phyloP scores from a whole-genome alignment of 2,329 filamentous ascomycete species.

The Neopestalotiopsis rosae region DNA sequence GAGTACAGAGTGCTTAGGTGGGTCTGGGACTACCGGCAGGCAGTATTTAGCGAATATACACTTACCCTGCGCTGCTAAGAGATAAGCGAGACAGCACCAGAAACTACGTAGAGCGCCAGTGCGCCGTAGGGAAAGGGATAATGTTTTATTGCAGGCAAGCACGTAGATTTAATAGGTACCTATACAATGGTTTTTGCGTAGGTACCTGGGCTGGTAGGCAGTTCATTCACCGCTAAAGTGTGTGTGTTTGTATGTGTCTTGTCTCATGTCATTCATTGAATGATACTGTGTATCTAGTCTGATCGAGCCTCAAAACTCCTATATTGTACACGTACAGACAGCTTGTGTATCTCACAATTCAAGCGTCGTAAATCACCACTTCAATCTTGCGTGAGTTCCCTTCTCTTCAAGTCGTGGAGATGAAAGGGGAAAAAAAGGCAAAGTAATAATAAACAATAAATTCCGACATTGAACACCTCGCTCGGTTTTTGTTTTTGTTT shows the following conservation, averaged over 20 bases:
- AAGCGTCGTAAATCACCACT: not conserved
- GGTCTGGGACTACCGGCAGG: not conserved
- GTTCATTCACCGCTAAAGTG: not conserved
- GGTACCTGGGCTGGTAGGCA: too few relatives aligned
- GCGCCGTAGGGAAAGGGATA: not conserved
- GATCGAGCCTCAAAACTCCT: not conserved
- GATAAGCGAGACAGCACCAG: not conserved
- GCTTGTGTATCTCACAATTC: not conserved
- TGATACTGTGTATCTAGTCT: not conserved
- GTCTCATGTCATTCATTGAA: not conserved
- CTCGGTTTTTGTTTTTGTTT: not conserved
- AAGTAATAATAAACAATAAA: not conserved
- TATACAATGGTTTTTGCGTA: too few relatives aligned
- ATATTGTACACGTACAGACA: not conserved
- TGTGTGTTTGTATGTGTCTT: not conserved
- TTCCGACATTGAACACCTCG: conserved; percentile 4
- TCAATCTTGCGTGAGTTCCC: not conserved
- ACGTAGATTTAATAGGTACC: too few relatives aligned
- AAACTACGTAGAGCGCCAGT: not conserved
- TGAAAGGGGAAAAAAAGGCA: not conserved
- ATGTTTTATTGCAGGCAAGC: not conserved
- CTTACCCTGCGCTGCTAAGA: not conserved
- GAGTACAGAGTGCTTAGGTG: not conserved
- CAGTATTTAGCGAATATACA: not conserved
- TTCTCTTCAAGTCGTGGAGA: not conserved